Conservation (phyloP, 495 filamentous ascomycete genomes). For the Monascus purpureus region DNA sequence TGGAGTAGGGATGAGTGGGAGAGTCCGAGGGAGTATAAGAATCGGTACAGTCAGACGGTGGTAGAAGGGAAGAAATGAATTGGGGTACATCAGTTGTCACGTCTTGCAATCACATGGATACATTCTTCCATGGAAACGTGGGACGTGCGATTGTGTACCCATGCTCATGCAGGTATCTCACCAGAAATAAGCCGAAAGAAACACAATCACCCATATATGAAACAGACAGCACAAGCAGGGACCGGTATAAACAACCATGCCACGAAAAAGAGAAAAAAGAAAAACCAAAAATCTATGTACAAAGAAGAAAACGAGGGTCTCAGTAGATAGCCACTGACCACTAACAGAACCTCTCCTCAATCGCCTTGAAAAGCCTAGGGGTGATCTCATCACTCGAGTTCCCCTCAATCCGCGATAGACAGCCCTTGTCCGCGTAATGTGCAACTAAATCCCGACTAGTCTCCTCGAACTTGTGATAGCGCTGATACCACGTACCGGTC, state of each 20-base stretch:
- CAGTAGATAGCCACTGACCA: no score
- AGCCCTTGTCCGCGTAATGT: constrained; percentile 76
- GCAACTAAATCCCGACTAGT: constrained; percentile 73
- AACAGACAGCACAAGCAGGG: background rate
- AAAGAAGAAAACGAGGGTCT: constrained; percentile 3
- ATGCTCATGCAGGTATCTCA: no score
- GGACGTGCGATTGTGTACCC: no score
- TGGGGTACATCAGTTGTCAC: background rate
- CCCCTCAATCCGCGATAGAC: constrained; percentile 76
- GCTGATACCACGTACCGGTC: constrained; percentile 67
- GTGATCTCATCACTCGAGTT: constrained; percentile 88
- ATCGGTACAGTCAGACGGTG: constrained; percentile 33
- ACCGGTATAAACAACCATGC: background rate
- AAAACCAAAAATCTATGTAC: constrained; percentile 7
- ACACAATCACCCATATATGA: no score
- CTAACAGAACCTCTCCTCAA: constrained; percentile 61
- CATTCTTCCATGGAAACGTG: no score
- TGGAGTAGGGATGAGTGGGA: constrained; percentile 33
- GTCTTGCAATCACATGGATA: background rate
- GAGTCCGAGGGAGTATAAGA: constrained; percentile 81
- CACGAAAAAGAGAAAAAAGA: background rate
- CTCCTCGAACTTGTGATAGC: constrained; percentile 73
- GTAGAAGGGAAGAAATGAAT: constrained; percentile 22
- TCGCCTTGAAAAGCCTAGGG: constrained; percentile 66
- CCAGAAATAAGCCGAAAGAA: no score